Conservation (phyloP, 192 early-diverging fungal species). For the Backusella australiensis region DNA sequence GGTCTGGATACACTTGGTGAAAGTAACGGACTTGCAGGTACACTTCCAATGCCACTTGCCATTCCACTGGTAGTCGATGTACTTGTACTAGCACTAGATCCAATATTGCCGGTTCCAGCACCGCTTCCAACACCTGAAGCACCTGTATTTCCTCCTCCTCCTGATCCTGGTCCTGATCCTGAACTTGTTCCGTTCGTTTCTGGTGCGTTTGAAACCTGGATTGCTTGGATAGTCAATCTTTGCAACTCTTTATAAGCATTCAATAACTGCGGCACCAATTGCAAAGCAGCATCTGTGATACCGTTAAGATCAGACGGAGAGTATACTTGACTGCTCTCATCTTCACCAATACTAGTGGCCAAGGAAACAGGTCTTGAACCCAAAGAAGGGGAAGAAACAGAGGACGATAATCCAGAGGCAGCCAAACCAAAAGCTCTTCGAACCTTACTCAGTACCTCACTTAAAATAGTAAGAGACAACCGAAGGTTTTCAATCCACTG, state of each 20-base stretch:
- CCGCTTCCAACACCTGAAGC: neutral
- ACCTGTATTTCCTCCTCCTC: neutral
- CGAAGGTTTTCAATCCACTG: conserved; percentile 47
- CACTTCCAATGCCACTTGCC: neutral
- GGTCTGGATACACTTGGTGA: neutral
- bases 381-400: conserved; percentile 18
- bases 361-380: conserved; percentile 19
- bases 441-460: conserved; percentile 35
- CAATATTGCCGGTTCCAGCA: neutral
- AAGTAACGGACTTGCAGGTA: neutral
- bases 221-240: conserved; percentile 14
- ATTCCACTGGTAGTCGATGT: neutral
- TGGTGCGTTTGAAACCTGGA: conserved; percentile 12
- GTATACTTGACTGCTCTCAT: conserved; percentile 20
- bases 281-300: conserved; percentile 18
- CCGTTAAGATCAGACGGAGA: conserved; percentile 7
- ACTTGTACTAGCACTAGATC: neutral
- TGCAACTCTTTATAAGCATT: conserved; percentile 34
- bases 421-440: conserved; percentile 27
- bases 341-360: conserved; percentile 9
- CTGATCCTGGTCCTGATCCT: neutral
- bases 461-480: conserved; percentile 37
- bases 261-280: conserved; percentile 30
- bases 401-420: conserved; percentile 17
- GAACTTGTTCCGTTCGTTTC: neutral